phyloP scores from a whole-genome alignment of 1,284 basidiomycete species.

The Neonothopanus nambi region DNA sequence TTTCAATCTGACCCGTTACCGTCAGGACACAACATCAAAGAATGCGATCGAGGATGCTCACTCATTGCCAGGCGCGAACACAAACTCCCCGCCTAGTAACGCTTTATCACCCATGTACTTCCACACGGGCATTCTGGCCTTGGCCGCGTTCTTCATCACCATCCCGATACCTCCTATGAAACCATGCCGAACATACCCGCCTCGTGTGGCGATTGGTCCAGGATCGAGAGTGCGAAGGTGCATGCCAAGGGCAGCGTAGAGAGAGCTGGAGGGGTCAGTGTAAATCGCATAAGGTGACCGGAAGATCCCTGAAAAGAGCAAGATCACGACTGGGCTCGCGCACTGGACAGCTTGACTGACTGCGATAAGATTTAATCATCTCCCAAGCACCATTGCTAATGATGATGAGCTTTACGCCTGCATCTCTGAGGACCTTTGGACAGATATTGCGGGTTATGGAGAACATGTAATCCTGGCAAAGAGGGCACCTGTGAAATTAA shows the following conservation, averaged over 20 bases:
- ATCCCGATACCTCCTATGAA: slow-evolving; percentile 54
- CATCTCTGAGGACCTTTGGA: slow-evolving; percentile 46
- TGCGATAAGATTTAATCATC: slow-evolving; percentile 62
- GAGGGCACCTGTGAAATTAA: slow-evolving; percentile 42
- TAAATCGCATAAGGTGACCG: slow-evolving; percentile 58
- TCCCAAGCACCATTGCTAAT: slow-evolving; percentile 68
- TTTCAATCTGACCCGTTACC: not conserved
- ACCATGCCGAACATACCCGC: slow-evolving; percentile 60
- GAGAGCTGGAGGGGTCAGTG: slow-evolving; percentile 63
- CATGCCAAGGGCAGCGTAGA: slow-evolving; percentile 73
- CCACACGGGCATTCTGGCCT: slow-evolving; percentile 64
- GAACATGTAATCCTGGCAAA: slow-evolving; percentile 75
- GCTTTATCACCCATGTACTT: slow-evolving; percentile 62
- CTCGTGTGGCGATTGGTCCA: slow-evolving; percentile 41
- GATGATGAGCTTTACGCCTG: slow-evolving; percentile 57
- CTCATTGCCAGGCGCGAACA: slow-evolving; percentile 61
- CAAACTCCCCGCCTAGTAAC: slow-evolving; percentile 79
- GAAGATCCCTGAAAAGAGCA: slow-evolving; percentile 46
- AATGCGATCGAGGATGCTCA: not conserved
- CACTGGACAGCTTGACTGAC: slow-evolving; percentile 33
- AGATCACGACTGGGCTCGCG: not conserved
- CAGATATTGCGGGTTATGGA: slow-evolving; percentile 42
- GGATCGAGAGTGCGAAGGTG: slow-evolving; percentile 41
- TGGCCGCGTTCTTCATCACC: slow-evolving; percentile 57
- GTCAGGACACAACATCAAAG: not conserved